phyloP scores from a whole-genome alignment of 1,284 basidiomycete genomes.

The Inonotus hispidus region DNA sequence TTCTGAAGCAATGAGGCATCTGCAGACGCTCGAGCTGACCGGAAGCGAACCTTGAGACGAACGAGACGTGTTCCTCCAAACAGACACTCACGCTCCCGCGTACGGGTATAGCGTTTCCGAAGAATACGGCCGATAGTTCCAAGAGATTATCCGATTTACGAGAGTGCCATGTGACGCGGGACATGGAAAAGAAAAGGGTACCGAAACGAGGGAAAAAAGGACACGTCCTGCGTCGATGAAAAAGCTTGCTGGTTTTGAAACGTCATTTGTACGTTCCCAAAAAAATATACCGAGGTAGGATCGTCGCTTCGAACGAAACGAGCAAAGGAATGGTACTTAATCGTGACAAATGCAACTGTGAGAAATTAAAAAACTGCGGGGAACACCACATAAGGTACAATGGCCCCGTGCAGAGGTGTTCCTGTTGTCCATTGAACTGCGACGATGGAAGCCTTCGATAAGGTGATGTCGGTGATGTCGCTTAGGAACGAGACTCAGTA shows the following conservation, averaged over 20 bases:
- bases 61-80: not conserved
- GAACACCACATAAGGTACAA: not conserved
- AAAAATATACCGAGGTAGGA: too few relatives aligned
- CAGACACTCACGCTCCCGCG: too few relatives aligned
- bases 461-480: conserved; percentile 17
- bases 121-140: not conserved
- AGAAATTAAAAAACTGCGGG: not conserved
- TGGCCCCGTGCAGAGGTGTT: not conserved
- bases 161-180: not conserved
- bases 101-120: not conserved
- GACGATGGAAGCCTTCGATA: not conserved
- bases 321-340: not conserved
- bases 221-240: not conserved
- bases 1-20: not conserved
- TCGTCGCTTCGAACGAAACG: not conserved
- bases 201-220: conserved; percentile 3
- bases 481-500: conserved; percentile 11
- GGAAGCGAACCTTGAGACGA: not conserved
- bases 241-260: not conserved
- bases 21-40: not conserved
- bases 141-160: not conserved
- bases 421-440: not conserved
- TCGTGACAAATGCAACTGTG: not conserved
- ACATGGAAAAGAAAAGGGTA: not conserved
- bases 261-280: not conserved